Base-by-base conservation (phyloP, 2,329 filamentous ascomycete species). In the Cladosporium austrohemisphaericum region DNA sequence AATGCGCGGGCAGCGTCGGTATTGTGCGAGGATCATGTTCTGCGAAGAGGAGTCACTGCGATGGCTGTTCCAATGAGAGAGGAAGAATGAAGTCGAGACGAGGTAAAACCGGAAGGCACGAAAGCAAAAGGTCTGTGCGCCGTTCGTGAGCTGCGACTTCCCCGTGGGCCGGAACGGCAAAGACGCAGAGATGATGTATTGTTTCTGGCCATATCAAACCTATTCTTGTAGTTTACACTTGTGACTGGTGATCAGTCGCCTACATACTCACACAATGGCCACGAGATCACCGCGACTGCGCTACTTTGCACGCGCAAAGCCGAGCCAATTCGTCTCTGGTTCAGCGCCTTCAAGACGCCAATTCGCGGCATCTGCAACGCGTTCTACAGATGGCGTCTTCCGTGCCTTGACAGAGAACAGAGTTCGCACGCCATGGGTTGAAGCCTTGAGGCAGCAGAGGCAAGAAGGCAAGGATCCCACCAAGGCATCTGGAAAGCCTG, bases 371-470 rank as follows among this genome's bases (percentile, higher is more conserved):
- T 60, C 51, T 16, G 28, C 37, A 16, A 46, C 36, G 43, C 60
- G 52, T 31, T 57, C 50, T 13, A 80, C 76, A 13, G 78, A 82
- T 67, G 80, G 80, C 3, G 79, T 83, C n/a, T 82, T 81, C 59
- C 70, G 72, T 40, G 79, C 76, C 46, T 68, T 83, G 45, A 80
- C 79, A 41, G 75, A 76, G 14, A 77, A 78, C 68, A 71, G 80
- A 36, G 78, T 83, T 6, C 78, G 79, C 52, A 83, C 76, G n/a
- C 83, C 84, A 22, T 86, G 83, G 80, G 76, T 86, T 32, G 80
- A 86, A 57, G 84, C 84, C 1, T 70, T 85, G 41, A 73, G 72
- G 16, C 72, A 76, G 55, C 75, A 77, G 56, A 74, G 77, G 50
- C 58, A 61, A 46, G 54, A 57, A 41, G 64, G 67, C 18, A 55